A percentile compares a stretch with the other conserved stretches of the same genome.
Conservation (phyloP, 1,139 yeast species). For the Kurtzmaniella quercitrusa region DNA sequence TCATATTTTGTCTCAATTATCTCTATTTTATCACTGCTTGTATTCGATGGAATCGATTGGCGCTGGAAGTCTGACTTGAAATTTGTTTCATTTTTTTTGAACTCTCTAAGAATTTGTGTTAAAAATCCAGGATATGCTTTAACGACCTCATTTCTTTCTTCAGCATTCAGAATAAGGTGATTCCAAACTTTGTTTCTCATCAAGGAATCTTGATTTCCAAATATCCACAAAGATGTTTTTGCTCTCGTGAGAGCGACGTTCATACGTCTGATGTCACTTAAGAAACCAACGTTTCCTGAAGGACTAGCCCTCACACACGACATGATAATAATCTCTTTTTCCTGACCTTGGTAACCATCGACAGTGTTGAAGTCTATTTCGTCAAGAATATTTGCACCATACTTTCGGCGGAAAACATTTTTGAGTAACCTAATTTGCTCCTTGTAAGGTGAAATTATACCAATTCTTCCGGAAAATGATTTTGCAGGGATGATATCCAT, state of each 20-base stretch:
- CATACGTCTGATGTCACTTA: slow-evolving; percentile 89
- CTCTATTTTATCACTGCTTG: too few relatives aligned
- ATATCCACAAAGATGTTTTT: slow-evolving; percentile 83
- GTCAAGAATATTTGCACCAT: slow-evolving; percentile 59
- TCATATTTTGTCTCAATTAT: too few relatives aligned
- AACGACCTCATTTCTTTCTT: slow-evolving; percentile 34
- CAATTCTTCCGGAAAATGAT: slow-evolving; percentile 69
- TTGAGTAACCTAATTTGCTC: slow-evolving; percentile 70
- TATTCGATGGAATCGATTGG: too few relatives aligned
- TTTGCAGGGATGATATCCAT: slow-evolving; percentile 47
- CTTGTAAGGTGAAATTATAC: slow-evolving; percentile 92
- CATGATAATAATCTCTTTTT: slow-evolving; percentile 86
- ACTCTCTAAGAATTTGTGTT: slow-evolving; percentile 6
- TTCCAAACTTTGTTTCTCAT: slow-evolving; percentile 65
- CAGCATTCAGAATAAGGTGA: slow-evolving; percentile 61
- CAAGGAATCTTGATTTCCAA: slow-evolving; percentile 73
- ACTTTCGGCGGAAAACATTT: slow-evolving; percentile 50
- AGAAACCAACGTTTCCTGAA: slow-evolving; percentile 72
- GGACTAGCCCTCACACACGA: slow-evolving; percentile 91
- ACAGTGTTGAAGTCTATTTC: slow-evolving; percentile 89
- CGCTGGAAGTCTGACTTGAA: too few relatives aligned
- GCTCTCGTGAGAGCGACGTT: slow-evolving; percentile 96
- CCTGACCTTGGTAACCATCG: slow-evolving; percentile 98
- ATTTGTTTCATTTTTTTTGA: too few relatives aligned
- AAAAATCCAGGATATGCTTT: slow-evolving; percentile 40